Conservation (phyloP, 2,329 filamentous ascomycete genomes). For the Stemphylium vesicarium region DNA sequence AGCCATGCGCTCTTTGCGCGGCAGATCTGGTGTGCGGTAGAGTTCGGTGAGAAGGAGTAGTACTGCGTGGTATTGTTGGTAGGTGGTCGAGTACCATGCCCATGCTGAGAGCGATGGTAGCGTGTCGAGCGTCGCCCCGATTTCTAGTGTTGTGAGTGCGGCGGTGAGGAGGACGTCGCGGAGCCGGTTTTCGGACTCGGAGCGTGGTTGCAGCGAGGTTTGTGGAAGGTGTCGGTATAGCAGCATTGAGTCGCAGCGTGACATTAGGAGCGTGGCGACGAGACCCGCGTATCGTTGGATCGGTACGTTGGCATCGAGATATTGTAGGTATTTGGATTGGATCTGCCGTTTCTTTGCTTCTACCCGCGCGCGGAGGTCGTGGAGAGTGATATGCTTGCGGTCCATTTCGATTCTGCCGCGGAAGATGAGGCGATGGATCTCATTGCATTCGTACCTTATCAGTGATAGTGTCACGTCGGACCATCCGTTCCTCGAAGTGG, state of each 20-base stretch:
- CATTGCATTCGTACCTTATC: conserved; percentile 48
- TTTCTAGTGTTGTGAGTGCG: conserved; percentile 46
- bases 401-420: conserved; percentile 48
- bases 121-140: conserved; percentile 48
- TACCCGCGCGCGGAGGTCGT: conserved; percentile 44
- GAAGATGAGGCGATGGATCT: conserved; percentile 48
- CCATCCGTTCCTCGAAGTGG: conserved; percentile 39
- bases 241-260: conserved; percentile 49
- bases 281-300: conserved; percentile 49
- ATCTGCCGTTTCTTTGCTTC: conserved; percentile 46
- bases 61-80: conserved; percentile 49
- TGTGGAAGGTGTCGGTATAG: conserved; percentile 48
- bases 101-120: conserved; percentile 43
- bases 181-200: conserved; percentile 45
- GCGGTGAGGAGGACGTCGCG: conserved; percentile 47
- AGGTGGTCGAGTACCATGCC: conserved; percentile 49
- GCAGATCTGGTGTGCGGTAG: conserved; percentile 45
- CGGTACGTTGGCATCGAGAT: conserved; percentile 41
- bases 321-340: conserved; percentile 43
- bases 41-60: conserved; percentile 47
- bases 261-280: conserved; percentile 46
- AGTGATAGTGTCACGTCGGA: conserved; percentile 45
- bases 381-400: conserved; percentile 45
- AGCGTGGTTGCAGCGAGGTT: conserved; percentile 41
- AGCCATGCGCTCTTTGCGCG: conserved; percentile 46